Base-by-base conservation (phyloP, 352 stramenopile species). In the Thalassiosira livingstoniorum region DNA sequence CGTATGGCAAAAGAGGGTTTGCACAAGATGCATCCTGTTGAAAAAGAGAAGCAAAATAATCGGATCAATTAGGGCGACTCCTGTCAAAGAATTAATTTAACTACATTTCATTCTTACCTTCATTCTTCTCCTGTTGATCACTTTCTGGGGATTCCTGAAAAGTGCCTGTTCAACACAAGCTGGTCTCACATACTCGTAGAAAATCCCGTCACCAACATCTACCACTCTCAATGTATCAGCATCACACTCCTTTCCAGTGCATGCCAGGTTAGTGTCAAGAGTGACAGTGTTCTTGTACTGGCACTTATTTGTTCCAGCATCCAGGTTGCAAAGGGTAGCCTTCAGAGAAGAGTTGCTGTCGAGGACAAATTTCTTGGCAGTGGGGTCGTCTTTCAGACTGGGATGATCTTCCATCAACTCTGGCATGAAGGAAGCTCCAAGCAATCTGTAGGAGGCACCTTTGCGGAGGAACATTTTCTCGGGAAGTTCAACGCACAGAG, bases 121-220 rank as follows among this genome's bases (percentile, higher is more conserved):
- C 3, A 55, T 47, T 10, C 43, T 37, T 78, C 80, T 37, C 23
- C 76, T 31, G 51, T 79, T 42, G 67, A 72, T 71, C 37, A 91
- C 68, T 80, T 85, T 72, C 62, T 78, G 79, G 1, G 76, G 51
- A 69, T 86, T 83, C 1, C 73, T 34, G 68, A 78, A 89, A 55
- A 92, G 91, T 15, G 82, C 71, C 47, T 87, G 55, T 4, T 90
- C 42, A 25, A 91, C 86, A 79, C 88, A 93, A 18, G 86, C 57
- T 2, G 42, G 55, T 4, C 69, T 73, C 0, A 89, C 43, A 76
- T 92, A 93, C 66, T 92, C 87, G 55, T 91, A 93, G 47, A 86
- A 94, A 31, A 83, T 45, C 15, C 77, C 80, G 47, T 60, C 23
- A 47, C 47, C 57, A 4, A 91, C 79, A 60, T 84, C 34, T 21